Conservation (phyloP, 164 flowering plant species). For the Vitis labrusca region DNA sequence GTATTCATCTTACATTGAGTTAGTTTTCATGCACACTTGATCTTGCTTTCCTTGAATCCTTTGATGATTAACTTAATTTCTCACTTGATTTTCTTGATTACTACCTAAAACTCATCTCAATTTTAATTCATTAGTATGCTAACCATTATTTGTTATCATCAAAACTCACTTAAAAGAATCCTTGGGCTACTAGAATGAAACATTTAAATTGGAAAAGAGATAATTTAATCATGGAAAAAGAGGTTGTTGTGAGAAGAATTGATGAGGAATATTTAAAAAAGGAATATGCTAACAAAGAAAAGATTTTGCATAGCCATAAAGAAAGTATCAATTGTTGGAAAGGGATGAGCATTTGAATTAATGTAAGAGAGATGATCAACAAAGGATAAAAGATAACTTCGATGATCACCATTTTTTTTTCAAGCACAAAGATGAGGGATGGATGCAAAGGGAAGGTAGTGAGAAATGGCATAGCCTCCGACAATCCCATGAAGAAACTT, state of each 20-base stretch:
- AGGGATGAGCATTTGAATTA: constrained; percentile 66
- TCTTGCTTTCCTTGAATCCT: no score
- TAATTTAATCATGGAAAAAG: no score
- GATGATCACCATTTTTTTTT: constrained; percentile 54
- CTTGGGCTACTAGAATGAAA: no score
- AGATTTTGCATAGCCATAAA: constrained; percentile 44
- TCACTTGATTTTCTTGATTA: no score
- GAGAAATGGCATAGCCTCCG: constrained; percentile 57
- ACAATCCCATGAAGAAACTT: constrained; percentile 58
- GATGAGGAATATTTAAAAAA: constrained; percentile 63
- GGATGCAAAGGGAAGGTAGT: constrained; percentile 60
- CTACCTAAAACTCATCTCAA: no score
- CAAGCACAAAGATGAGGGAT: constrained; percentile 68
- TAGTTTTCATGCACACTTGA: no score
- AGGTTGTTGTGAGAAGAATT: constrained; percentile 44
- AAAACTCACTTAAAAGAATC: no score
- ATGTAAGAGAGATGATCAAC: constrained; percentile 61
- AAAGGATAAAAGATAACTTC: constrained; percentile 50
- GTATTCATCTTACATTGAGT: no score
- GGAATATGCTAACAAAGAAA: constrained; percentile 66
- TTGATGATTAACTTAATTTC: no score
- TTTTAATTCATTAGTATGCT: no score
- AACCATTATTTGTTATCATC: no score
- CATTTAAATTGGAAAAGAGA: no score
- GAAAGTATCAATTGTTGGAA: constrained; percentile 67